Base-by-base conservation (phyloP, 768 basidiomycete species). In the Kwoniella mangroviensis region DNA sequence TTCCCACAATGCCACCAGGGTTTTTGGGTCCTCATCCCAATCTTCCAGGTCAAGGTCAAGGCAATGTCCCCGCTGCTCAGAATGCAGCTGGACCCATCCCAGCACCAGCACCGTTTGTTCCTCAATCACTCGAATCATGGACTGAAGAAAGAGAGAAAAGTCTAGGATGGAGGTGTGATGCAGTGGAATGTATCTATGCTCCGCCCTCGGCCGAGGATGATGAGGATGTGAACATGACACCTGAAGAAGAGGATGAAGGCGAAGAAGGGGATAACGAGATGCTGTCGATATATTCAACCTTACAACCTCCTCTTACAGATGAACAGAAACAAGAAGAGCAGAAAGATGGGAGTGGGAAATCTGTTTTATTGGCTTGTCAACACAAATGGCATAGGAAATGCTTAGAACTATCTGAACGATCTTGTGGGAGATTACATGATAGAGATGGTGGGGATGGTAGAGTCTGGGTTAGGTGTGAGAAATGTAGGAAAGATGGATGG, bases 251-350 rank as follows among this genome's bases (percentile, higher is more conserved):
- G 13, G 63, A 51, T 17, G 22, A 22, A 24, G 67, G 64, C 22
- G 59, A 52, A 15, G 66, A 26, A 19, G 57, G 52, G 34, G 68
- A 43, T 24, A 69, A 71, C 61, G 62, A 68, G 55, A 68, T 70
- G 84, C 86, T 63, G 75, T 91, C 91, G 89, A 84, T 97, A 93
- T 67, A 96, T 94, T 60, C 94, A 88, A 21, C 89, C 89, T 17
- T 60, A 19, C 63, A 67, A 57, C 68, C 68, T 9, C n/a, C 41
- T n/a, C 17, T 58, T 22, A 42, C 40, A 59, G 19, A 17, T 11
- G 19, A 53, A 17, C 41, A 24, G 22, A 22, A 54, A 54, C 53
- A 22, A 24, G 24, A 28, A 34, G 17, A 26, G n/a, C 11, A 26
- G 51, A 15, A 34, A 21, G 42, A 22, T 12, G 24, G 28, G 10